Conservation (phyloP, 2,329 filamentous ascomycete species). For the Epichloe gansuensis region DNA sequence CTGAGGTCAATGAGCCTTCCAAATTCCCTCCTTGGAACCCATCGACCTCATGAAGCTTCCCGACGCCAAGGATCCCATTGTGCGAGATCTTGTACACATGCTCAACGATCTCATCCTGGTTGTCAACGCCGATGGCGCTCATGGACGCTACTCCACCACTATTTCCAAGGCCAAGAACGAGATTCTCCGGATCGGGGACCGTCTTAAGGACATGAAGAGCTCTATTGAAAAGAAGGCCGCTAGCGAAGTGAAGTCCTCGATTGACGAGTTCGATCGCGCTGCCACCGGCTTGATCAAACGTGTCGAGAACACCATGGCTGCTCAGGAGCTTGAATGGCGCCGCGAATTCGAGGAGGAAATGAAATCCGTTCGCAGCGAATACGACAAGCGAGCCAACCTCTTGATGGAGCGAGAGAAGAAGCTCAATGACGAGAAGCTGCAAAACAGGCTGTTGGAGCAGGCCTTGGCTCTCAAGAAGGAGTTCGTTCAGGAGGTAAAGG, state of each 20-base stretch:
- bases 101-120: constrained; percentile 93
- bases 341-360: constrained; percentile 82
- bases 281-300: constrained; percentile 78
- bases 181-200: constrained; percentile 62
- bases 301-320: constrained; percentile 71
- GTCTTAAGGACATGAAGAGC: constrained; percentile 63
- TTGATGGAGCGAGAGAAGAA: constrained; percentile 70
- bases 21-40: constrained; percentile 47
- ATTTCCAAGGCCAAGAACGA: constrained; percentile 80
- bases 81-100: constrained; percentile 89
- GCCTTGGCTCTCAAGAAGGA: constrained; percentile 77
- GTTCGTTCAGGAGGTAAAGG: constrained; percentile 66
- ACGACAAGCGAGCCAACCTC: constrained; percentile 66
- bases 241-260: constrained; percentile 58
- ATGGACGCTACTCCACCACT: constrained; percentile 63
- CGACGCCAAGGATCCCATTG: constrained; percentile 70
- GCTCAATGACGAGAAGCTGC: constrained; percentile 68
- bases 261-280: constrained; percentile 72
- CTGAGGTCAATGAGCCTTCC: constrained; percentile 56
- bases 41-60: constrained; percentile 70
- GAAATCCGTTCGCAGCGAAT: constrained; percentile 62
- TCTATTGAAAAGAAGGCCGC: constrained; percentile 60
- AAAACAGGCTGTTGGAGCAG: constrained; percentile 83
- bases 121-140: constrained; percentile 75
- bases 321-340: constrained; percentile 72